phyloP scores from a whole-genome alignment of 2,329 filamentous ascomycete genomes.

The Colletotrichum sp. region DNA sequence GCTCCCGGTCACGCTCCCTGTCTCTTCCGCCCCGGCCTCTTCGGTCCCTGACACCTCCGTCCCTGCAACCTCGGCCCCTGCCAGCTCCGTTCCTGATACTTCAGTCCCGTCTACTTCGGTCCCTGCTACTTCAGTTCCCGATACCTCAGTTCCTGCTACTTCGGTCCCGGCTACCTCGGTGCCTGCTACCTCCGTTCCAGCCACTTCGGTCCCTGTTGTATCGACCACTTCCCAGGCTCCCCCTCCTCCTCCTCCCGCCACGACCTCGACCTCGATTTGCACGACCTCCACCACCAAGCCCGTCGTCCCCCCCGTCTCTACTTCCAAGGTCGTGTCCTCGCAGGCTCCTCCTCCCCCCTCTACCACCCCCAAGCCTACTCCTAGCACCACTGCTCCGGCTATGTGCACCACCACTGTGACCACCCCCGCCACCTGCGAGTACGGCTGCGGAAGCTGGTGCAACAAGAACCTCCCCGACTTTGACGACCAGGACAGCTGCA shows the following conservation, averaged over 20 bases:
- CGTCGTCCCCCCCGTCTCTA: constrained; percentile 2
- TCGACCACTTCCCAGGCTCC: constrained; percentile 17
- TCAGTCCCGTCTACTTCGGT: background rate
- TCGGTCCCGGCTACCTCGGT: background rate
- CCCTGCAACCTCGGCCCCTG: background rate
- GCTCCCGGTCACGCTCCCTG: constrained; percentile 23
- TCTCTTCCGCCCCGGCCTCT: background rate
- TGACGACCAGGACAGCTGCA: constrained; percentile 46
- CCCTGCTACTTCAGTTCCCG: constrained; percentile 2
- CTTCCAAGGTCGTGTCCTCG: background rate
- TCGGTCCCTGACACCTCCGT: background rate
- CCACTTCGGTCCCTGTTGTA: constrained; percentile 10
- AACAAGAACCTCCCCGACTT: constrained; percentile 54
- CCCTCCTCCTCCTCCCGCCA: constrained; percentile 22
- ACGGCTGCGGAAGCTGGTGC: constrained; percentile 60
- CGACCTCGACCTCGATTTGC: background rate
- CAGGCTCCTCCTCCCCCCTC: constrained; percentile 7
- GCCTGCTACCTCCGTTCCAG: background rate
- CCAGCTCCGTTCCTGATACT: background rate
- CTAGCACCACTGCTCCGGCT: constrained; percentile 40
- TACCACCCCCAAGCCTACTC: constrained; percentile 24
- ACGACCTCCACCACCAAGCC: constrained; percentile 13
- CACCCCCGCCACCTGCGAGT: constrained; percentile 55
- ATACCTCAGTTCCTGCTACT: constrained; percentile 11
- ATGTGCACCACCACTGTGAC: constrained; percentile 53